Base-by-base conservation (phyloP, 352 stramenopile species). In the Elongisporangium anandrum region DNA sequence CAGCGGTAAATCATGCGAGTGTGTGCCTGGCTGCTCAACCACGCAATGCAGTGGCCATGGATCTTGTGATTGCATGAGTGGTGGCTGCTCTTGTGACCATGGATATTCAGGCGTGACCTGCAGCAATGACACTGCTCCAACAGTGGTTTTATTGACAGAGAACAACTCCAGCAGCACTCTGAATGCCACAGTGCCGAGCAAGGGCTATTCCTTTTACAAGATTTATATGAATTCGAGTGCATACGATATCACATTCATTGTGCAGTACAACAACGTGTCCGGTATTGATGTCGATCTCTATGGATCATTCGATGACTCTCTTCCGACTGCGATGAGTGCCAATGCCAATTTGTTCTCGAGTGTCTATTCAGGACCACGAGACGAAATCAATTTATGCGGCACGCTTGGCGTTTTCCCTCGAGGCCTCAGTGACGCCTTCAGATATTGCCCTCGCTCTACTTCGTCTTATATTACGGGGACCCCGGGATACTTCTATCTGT, bases 181-280 rank as follows among this genome's bases (percentile, higher is more conserved):
- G 17, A 73, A 22, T 0, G 66, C 68, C 20, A 67, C 52, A 8
- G 54, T 91, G 21, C 17, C 19, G 0, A 59, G 66, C 16, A 93
- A 93, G 41, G 70, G 75, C 50, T 92, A 91, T 61, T 70, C 74
- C 51, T 93, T 88, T 57, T 93, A 87, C 62, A 79, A 79, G 52
- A 84, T 92, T 49, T 66, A 68, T 20, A 64, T 91, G 21, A 57
- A 66, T 0, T 72, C 84, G 6, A 90, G 78, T 22, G 77, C 81
- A 8, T 92, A 84, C 50, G 84, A 93, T 54, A 63, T 90, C 47
- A 87, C 81, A 12, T 85, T 90, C 19, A 56, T 87, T 12, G 55
- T 87, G 7, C 57, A 70, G 4, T 87, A 84, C 52, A 50, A 62
- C 4, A 59, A 53, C 10, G 61, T 57, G 3, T 47, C 48, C 13